These are phyloP conservation scores for Phytophthora kernoviae DNA, from an alignment of 352 stramenopile genomes.

Conservation along the genomic window DNA sequence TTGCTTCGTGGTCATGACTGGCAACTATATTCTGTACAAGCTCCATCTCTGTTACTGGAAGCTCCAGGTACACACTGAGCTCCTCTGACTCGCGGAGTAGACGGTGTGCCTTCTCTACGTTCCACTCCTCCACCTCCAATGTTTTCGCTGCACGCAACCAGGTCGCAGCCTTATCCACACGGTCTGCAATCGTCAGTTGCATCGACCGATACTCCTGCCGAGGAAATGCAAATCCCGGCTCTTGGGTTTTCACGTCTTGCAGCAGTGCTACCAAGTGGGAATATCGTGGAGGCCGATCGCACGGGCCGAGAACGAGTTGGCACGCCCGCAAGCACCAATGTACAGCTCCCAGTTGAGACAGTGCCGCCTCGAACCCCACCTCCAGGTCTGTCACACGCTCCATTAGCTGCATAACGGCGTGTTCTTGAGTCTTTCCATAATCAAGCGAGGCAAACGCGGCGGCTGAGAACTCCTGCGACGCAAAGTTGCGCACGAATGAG, in stretches of 20 bases:
- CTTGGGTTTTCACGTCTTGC: constrained; percentile 48
- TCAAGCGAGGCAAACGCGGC: constrained; percentile 49
- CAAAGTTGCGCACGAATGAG: constrained; percentile 48
- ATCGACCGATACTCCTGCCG: constrained; percentile 72
- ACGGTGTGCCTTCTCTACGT: constrained; percentile 53
- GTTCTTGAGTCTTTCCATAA: constrained; percentile 34
- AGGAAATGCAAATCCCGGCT: constrained; percentile 58
- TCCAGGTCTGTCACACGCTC: constrained; percentile 64
- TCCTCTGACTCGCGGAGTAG: constrained; percentile 56
- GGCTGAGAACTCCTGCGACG: constrained; percentile 49
- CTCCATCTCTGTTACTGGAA: constrained; percentile 69
- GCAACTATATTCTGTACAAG: constrained; percentile 51
- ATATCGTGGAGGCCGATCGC: constrained; percentile 56
- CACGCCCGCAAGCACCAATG: constrained; percentile 84
- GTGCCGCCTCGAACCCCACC: constrained; percentile 54
- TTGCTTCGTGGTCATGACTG: constrained; percentile 1
- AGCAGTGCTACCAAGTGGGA: constrained; percentile 72
- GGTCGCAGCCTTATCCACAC: constrained; percentile 56
- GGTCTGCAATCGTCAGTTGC: constrained; percentile 72
- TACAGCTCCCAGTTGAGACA: constrained; percentile 60
- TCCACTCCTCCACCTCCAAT: constrained; percentile 73
- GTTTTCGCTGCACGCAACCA: constrained; percentile 74
- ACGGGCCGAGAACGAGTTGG: constrained; percentile 55
- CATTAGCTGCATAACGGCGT: constrained; percentile 50
- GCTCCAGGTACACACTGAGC: constrained; percentile 65